Percentiles rank a stretch among this genome's conserved stretches.
phyloP scores from a whole-genome alignment of 208 protist genomes.

The Entamoeba histolytica region DNA sequence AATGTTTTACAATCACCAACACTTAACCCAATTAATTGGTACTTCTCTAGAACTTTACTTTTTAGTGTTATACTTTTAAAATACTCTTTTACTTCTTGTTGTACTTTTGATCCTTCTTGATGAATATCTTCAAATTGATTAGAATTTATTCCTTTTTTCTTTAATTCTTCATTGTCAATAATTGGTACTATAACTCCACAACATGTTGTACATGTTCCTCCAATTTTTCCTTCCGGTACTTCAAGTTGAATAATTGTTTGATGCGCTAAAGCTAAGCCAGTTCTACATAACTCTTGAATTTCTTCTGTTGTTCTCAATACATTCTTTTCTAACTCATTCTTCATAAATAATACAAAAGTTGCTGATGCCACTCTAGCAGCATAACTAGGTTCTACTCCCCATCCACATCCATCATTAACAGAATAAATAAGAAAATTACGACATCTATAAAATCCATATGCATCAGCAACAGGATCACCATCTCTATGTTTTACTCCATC shows the following conservation, averaged over 20 bases:
- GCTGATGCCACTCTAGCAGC: background rate
- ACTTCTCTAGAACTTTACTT: background rate
- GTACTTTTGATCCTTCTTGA: background rate
- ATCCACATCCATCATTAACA: background rate
- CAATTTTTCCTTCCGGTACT: background rate
- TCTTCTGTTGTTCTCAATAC: background rate
- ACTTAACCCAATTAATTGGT: background rate
- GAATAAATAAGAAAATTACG: background rate
- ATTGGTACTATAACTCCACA: background rate
- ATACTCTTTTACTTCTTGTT: background rate
- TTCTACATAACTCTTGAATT: background rate
- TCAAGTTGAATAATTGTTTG: background rate
- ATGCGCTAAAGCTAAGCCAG: background rate
- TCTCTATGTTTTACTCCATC: background rate
- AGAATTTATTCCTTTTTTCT: background rate
- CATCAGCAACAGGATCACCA: background rate
- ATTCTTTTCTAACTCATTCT: background rate
- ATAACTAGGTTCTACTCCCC: background rate
- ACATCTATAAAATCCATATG: background rate
- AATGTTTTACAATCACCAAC: background rate
- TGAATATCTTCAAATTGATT: background rate
- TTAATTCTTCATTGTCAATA: background rate
- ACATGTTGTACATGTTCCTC: background rate
- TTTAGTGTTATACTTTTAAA: background rate
- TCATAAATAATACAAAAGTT: background rate